Base-by-base conservation (phyloP, 306 rosid genomes). In the Cucumis sativus region DNA sequence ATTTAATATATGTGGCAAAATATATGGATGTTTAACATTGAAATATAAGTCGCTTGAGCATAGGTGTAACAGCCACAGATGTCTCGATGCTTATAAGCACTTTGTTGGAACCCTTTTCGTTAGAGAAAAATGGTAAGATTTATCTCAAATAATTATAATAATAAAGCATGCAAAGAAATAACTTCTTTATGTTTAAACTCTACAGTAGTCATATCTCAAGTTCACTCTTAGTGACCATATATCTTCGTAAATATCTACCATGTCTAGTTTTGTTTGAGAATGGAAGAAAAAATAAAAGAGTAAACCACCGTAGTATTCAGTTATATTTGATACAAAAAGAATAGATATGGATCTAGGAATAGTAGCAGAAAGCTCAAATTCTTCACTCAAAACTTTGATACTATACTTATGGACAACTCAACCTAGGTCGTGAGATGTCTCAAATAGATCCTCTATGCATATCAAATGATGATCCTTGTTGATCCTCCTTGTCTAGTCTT, bases 371-470 rank as follows among this genome's bases (percentile, higher is more conserved):
- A 96, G 97, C 75, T 95, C 99, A 68, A 95, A 95, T 82, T 95
- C 99, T 85, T 92, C 99, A 45, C 97, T 85, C 70, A 95, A 84
- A 80, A 95, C 96, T 82, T 84, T 92, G 70, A 95, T 95, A 89
- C 97, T 95, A 69, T 47, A 68, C 86, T 89, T 95, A 77, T 95
- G 97, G 11, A 95, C 99, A 74, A 95, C 97, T 80, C 97, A 91
- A 55, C 99, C 99, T 21, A 95, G 85, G 83, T 95, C 99, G 78
- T 95, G 99, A 70, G 97, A 90, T 76, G 25, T 82, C 89, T 92
- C 97, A 74, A 92, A 95, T 4, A 97, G 97, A 82, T 95, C 97
- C 85, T 95, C 99, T 80, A 95, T 95, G 84, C 99, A 95, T 87
- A 95, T 95, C 86, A 95, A 77, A 84, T 95, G 99, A 0, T 97